These are phyloP conservation scores for Allium cepa DNA, from an alignment of 106 monocot genomes.

Conservation along the genomic window DNA sequence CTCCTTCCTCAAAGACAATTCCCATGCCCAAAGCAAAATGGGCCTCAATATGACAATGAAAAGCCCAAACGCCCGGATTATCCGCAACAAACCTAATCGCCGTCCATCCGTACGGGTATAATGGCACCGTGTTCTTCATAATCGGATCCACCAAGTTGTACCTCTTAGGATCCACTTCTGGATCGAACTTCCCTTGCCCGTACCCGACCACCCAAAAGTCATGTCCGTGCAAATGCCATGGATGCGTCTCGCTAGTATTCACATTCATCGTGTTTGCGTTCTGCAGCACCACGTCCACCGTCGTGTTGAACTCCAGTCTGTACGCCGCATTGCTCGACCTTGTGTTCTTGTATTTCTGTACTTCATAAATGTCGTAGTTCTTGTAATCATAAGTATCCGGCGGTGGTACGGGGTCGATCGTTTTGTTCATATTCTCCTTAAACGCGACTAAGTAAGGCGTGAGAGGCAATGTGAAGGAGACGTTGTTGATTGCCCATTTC, in stretches of 20 bases:
- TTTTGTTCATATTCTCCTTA: constrained; percentile 24
- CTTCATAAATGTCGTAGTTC: constrained; percentile 10
- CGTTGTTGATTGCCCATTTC: constrained; percentile 71
- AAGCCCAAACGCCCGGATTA: constrained; percentile 87
- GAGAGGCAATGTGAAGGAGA: constrained; percentile 51
- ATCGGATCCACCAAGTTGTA: constrained; percentile 79
- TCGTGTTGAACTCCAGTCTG: constrained; percentile 47
- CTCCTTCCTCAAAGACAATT: constrained; percentile 64
- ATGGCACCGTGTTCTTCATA: constrained; percentile 77
- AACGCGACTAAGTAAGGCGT: constrained; percentile 73
- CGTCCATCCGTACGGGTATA: constrained; percentile 84
- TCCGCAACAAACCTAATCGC: constrained; percentile 67
- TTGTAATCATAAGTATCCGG: constrained; percentile 49
- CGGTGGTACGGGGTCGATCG: constrained; percentile 37
- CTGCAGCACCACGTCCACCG: constrained; percentile 78
- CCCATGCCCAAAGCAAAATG: constrained; percentile 97
- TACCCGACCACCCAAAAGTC: constrained; percentile 91
- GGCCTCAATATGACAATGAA: constrained; percentile 88
- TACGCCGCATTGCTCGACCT: constrained; percentile 33
- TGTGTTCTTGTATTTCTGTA: constrained; percentile 7
- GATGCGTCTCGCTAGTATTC: constrained; percentile 91
- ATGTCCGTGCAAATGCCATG: constrained; percentile 98
- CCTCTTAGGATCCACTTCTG: constrained; percentile 16
- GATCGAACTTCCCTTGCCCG: constrained; percentile 64
- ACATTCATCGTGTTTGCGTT: constrained; percentile 64